Evolutionary conservation across 768 basidiomycete species (phyloP), one percentile per base, ranked within the genome.

Genomic region (Paxillus involutus): DNA sequence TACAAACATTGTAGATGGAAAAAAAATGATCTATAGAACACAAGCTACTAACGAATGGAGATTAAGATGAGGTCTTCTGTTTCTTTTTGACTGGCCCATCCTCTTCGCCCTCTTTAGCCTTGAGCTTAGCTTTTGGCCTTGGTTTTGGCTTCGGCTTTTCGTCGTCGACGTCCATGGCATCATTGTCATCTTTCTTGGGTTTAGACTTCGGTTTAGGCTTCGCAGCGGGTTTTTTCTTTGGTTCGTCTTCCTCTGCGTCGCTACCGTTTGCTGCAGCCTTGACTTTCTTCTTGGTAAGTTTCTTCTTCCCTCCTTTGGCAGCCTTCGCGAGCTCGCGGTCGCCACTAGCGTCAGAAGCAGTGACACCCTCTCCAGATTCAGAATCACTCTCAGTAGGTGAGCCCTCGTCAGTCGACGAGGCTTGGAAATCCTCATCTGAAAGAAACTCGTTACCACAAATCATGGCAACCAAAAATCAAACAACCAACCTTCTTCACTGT

Each of bases 361-460:
- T 92, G 52, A 84, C 80, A 1, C 85, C 89, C 4, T 85, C 89
- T 6, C 65, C 76, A 17, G 71, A 82, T 35, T 78, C 84, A 1
- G 83, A 82, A 47, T 89, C 91, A 35, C 75, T 79, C 14, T 82
- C 88, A 37, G 84, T 87, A 0, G 95, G 91, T 4, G 95, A 97
- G n/a, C 95, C 94, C 43, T 76, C 78, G 63, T 97, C 94, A 0
- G 89, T 90, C 2, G 76, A 86, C 7, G 89, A 92, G 8, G 86
- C 94, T 56, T 86, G 73, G 82, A 98, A 98, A 72, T 97, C 94
- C 70, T 95, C 88, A 59, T 89, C 96, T 89, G 68, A 16, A 59
- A 17, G 17, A 24, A 47, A 11, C 11, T 16, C 29, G 14, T 66
- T 10, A 63, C 50, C 4, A 39, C 12, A 0, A 4, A 9, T 2